Evolutionary conservation across 441 rosid genomes (phyloP), one percentile per base, ranked within the genome.

Genomic region (Adansonia madagascariensis): DNA sequence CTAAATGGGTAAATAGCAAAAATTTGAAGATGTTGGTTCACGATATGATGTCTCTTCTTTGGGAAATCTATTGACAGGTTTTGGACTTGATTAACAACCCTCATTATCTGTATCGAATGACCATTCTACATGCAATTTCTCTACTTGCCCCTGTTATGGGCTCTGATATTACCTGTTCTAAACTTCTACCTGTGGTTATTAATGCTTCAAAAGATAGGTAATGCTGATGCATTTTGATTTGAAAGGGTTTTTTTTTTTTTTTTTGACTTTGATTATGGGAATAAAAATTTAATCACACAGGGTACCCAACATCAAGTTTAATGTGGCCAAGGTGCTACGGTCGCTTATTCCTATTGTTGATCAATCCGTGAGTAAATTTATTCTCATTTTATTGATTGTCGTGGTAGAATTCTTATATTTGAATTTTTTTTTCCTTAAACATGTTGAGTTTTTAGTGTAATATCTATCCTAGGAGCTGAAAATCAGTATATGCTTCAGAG

Each of bases 131-230:
- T 61, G 89, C 99, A 59, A 80, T 93, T 52, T 92, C 98, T 63
- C 89, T 93, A 17, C 94, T 95, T 31, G 97, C 99, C 27, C 97
- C 98, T 76, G 98, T 95, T 6, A 87, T 91, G 97, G 95, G 99
- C 64, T 73, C 97, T 3, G 98, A 95, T 71, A 91, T 95, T 79
- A 93, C 95, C 6, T 91, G 97, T 81, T 87, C 98, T 4, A 86
- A 88, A 69, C 94, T 95, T 77, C 91, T 95, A 17, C 98, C 99
- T 4, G 90, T 80, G 49, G 97, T 93, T 10, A 76, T 91, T 61
- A 89, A 81, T 78, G 95, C 93, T 65, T 86, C 99, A 69, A 95
- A 90, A 87, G 99, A 95, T 78, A 88, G 98, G 99, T 87, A 89
- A 81, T 15, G 22, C 63, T 44, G 73, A 47, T 24, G 4, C 70